Evolutionary conservation across 2,329 filamentous ascomycete species (phyloP).

Genomic region (Aspergillus brasiliensis): DNA sequence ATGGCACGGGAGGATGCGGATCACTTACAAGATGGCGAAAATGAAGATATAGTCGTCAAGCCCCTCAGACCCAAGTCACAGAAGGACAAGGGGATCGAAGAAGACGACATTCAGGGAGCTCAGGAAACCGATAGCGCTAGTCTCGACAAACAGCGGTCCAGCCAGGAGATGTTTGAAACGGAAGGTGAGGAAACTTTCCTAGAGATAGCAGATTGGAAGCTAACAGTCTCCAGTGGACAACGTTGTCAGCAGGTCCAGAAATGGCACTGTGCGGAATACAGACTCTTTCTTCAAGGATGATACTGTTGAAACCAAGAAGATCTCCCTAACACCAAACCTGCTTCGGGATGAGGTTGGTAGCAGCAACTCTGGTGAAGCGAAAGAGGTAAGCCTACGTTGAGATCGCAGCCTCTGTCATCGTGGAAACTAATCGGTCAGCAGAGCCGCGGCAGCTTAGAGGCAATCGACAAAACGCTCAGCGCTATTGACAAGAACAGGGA

Average conservation of each 20-base stretch:
- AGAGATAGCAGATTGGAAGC: constrained; percentile 1
- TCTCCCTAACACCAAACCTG: constrained; percentile 90
- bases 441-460: constrained; percentile 71
- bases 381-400: constrained; percentile 36
- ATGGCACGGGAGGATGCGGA: constrained; percentile 44
- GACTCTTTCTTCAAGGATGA: constrained; percentile 99
- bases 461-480: constrained; percentile 68
- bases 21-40: constrained; percentile 31
- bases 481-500: constrained; percentile 68
- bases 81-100: constrained; percentile 31
- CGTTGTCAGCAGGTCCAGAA: constrained; percentile 63
- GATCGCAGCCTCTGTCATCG: background rate
- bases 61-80: constrained; percentile 48
- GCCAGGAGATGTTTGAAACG: constrained; percentile 66
- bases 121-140: constrained; percentile 32
- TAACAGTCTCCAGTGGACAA: constrained; percentile 30
- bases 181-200: constrained; percentile 37
- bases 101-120: constrained; percentile 25
- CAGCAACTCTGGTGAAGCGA: constrained; percentile 34
- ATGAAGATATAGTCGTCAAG: constrained; percentile 47
- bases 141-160: constrained; percentile 52
- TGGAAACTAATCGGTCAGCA: constrained; percentile 42
- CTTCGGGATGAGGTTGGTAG: constrained; percentile 72
- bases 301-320: constrained; percentile 92
- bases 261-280: constrained; percentile 84